These are phyloP conservation scores for Beauveria bassiana DNA, from an alignment of 2,329 filamentous ascomycete species.

Conservation along the genomic window DNA sequence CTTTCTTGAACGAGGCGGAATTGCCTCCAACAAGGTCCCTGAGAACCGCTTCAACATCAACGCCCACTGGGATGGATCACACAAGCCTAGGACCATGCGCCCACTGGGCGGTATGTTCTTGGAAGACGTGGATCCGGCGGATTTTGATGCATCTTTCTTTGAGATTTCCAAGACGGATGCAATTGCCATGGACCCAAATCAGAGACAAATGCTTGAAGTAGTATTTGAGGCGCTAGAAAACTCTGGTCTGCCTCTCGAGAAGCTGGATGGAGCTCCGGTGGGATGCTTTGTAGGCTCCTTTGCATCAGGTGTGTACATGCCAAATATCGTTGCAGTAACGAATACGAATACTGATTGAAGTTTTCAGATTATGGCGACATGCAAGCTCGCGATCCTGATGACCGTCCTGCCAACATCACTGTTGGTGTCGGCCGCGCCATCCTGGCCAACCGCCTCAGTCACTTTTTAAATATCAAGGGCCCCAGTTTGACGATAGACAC, in stretches of 20 bases:
- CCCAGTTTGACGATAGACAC: slow-evolving; percentile 45
- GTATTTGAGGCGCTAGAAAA: slow-evolving; percentile 2
- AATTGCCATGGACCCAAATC: neutral
- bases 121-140: neutral
- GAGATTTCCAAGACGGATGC: slow-evolving; percentile 2
- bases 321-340: neutral
- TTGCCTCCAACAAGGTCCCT: slow-evolving; percentile 22
- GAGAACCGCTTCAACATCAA: slow-evolving; percentile 1
- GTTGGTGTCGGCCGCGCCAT: slow-evolving; percentile 42
- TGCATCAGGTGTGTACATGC: slow-evolving; percentile 11
- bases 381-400: slow-evolving; percentile 30
- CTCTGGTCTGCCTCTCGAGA: neutral
- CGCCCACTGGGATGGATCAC: slow-evolving; percentile 2
- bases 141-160: slow-evolving; percentile 3
- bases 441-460: slow-evolving; percentile 38
- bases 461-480: slow-evolving; percentile 38
- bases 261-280: neutral
- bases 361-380: slow-evolving; percentile 17
- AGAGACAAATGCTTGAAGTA: slow-evolving; percentile 5
- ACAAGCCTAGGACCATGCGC: slow-evolving; percentile 1
- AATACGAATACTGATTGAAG: neutral
- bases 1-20: slow-evolving; percentile 23
- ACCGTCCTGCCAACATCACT: slow-evolving; percentile 38
- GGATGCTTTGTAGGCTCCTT: slow-evolving; percentile 22
- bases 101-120: slow-evolving; percentile 5